Evolutionary conservation across 768 basidiomycete genomes (phyloP).

Genomic region (Tremella yokohamensis): DNA sequence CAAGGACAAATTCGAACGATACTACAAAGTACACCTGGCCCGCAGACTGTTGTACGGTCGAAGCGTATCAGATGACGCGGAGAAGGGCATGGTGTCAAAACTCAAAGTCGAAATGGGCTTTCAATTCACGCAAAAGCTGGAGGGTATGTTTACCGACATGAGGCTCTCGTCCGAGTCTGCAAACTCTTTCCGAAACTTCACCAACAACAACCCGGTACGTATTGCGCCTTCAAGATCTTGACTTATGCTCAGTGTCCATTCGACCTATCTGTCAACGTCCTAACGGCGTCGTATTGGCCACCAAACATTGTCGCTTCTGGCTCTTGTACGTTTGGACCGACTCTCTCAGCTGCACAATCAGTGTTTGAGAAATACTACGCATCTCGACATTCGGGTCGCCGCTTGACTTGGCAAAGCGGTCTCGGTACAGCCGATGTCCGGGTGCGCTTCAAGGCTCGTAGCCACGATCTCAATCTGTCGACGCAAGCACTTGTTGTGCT

Average conservation of each 20-base stretch:
- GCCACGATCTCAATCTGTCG: conserved; percentile 87
- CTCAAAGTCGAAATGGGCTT: conserved; percentile 91
- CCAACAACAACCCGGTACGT: conserved; percentile 52
- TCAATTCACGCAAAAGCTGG: conserved; percentile 94
- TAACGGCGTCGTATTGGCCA: conserved; percentile 98
- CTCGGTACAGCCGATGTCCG: conserved; percentile 86
- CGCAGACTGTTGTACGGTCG: conserved; percentile 81
- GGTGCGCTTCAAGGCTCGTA: conserved; percentile 70
- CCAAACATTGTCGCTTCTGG: conserved; percentile 60
- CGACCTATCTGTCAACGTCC: conserved; percentile 81
- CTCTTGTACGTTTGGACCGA: conserved; percentile 63
- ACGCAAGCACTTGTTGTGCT: conserved; percentile 84
- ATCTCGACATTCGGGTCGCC: conserved; percentile 78
- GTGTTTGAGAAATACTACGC: conserved; percentile 89
- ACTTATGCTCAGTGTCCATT: conserved; percentile 56
- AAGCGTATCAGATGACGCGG: conserved; percentile 94
- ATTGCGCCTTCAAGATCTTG: neutral
- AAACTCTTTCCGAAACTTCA: conserved; percentile 64
- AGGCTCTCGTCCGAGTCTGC: conserved; percentile 68
- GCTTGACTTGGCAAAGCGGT: conserved; percentile 86
- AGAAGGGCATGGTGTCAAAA: conserved; percentile 93
- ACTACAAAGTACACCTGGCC: conserved; percentile 94
- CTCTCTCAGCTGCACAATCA: conserved; percentile 63
- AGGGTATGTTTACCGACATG: conserved; percentile 99
- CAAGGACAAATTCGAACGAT: conserved; percentile 96